phyloP scores from a whole-genome alignment of 805 yeast genomes.

The Wickerhamomyces silvicola region DNA sequence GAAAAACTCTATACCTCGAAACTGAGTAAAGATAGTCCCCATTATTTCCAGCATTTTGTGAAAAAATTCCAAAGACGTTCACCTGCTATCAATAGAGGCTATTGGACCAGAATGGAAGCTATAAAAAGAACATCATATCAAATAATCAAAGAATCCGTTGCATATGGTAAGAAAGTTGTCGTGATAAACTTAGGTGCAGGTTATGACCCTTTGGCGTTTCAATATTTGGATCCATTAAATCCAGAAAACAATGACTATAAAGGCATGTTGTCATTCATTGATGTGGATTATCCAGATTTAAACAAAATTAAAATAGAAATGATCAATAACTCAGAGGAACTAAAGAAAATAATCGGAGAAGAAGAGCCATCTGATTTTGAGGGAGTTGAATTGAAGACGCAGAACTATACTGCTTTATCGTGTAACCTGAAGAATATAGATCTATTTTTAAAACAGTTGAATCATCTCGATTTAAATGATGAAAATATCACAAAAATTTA shows the following conservation, averaged over 20 bases:
- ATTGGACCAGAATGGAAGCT: conserved; percentile 74
- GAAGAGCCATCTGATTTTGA: conserved; percentile 6
- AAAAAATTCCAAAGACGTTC: conserved; percentile 60
- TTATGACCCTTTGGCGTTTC: conserved; percentile 57
- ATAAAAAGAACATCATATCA: conserved; percentile 46
- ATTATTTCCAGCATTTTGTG: conserved; percentile 64
- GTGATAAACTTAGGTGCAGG: conserved; percentile 79
- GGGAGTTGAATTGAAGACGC: conserved; percentile 30
- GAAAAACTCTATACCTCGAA: conserved; percentile 47
- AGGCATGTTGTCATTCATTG: conserved; percentile 45
- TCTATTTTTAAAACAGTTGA: conserved; percentile 27
- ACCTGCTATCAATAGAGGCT: conserved; percentile 77
- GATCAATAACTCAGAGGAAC: conserved; percentile 42
- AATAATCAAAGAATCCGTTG: conserved; percentile 31
- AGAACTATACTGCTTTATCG: conserved; percentile 50
- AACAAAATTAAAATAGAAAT: conserved; percentile 47
- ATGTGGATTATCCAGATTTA: conserved; percentile 71
- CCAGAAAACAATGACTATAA: conserved; percentile 22
- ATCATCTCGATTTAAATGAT: conserved; percentile 13
- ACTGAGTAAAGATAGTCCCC: conserved; percentile 19
- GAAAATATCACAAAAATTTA: conserved; percentile 44
- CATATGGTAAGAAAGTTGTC: conserved; percentile 24
- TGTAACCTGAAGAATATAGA: conserved; percentile 54
- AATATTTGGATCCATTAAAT: conserved; percentile 32
- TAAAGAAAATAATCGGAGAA: conserved; percentile 38